Base-by-base conservation (phyloP, 2,329 filamentous ascomycete genomes). In the Xylariaceae sp. region DNA sequence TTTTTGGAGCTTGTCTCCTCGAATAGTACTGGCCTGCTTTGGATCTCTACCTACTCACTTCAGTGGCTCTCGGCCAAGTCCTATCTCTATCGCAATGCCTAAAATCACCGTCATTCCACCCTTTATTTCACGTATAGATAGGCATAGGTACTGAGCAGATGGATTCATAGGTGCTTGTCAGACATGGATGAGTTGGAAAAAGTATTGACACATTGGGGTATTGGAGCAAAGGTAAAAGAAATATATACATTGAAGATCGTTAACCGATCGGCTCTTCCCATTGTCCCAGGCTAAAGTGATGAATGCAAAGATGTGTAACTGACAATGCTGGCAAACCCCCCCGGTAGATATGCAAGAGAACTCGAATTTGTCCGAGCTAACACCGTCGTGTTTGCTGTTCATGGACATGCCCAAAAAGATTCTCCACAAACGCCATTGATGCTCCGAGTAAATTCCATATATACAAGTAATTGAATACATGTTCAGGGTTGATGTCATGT, bases 211-310 rank as follows among this genome's bases (percentile, higher is more conserved):
- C 19, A 45, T 34, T n/a, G 14, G 53, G 48, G 53, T 49, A 45
- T 52, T 52, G 36, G 53, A 59, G 48, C n/a, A n/a, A 53, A 44
- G 23, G 17, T 47, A 50, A 23, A 28, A 21, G 37, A 39, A 4
- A 17, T 47, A 33, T 45, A 46, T 28, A 52, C 36, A 34, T 28
- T 56, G 43, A 29, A 37, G 34, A 49, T 49, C 44, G 44, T 54
- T 43, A 44, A 47, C 36, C 37, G 46, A 52, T 52, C 47, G 34
- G 53, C 36, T 9, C 36, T 39, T 51, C 53, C 36, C 45, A 11
- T 52, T 24, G 37, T 41, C 34, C 52, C 52, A 56, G 52, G 53
- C 56, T 60, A 57, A 60, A 60, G 28, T 53, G 44, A 60, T 43
- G 19, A 60, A 33, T 17, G 39, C 37, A 49, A 36, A 54, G 47